phyloP scores from a whole-genome alignment of 169 alveolate species.

The Blepharisma undulans region DNA sequence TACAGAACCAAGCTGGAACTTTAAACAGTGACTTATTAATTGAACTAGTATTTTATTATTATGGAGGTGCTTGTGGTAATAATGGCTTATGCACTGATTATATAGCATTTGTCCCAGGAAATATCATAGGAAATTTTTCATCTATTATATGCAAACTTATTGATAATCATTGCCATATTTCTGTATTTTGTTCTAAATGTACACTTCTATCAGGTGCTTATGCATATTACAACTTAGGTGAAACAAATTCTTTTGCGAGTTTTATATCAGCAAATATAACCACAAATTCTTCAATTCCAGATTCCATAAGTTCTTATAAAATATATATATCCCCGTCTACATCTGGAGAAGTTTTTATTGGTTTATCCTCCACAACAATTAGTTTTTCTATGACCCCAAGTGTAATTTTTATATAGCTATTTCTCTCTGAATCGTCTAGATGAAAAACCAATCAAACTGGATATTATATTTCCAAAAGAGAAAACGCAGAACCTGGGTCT shows the following conservation, averaged over 20 bases:
- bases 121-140: not conserved
- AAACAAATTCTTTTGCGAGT: not conserved
- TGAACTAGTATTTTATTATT: not conserved
- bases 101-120: not conserved
- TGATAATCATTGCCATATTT: not conserved
- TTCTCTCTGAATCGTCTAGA: not conserved
- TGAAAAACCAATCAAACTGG: not conserved
- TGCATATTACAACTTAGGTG: not conserved
- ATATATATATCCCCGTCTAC: not conserved
- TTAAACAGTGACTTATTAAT: not conserved
- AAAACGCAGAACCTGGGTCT: not conserved
- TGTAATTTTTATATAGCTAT: not conserved
- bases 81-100: not conserved
- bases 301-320: not conserved
- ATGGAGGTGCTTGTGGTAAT: not conserved
- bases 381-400: not conserved
- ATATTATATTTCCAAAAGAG: not conserved
- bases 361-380: not conserved
- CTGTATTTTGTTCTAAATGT: not conserved
- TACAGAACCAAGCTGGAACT: not conserved
- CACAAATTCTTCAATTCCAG: not conserved
- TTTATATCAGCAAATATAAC: not conserved
- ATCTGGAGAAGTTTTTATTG: not conserved
- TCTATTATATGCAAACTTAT: not conserved
- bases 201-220: not conserved